A percentile compares a stretch with the other conserved stretches of the same genome.
These are phyloP conservation scores for Globisporangium radiosum DNA, from an alignment of 352 stramenopile species.

Conservation along the genomic window DNA sequence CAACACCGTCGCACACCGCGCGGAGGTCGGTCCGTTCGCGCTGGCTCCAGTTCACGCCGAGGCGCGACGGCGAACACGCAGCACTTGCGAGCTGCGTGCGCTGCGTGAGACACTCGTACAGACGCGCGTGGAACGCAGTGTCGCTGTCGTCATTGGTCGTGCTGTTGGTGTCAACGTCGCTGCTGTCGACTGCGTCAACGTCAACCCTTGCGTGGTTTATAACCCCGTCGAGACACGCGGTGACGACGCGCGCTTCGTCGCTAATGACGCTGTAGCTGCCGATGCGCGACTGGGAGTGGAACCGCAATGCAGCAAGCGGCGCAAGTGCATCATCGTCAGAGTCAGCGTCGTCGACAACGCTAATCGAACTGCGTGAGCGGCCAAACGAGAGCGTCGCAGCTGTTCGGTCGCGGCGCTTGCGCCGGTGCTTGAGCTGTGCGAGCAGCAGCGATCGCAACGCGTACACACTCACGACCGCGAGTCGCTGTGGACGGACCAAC, in stretches of 20 bases:
- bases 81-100: constrained; percentile 36
- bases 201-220: constrained; percentile 8
- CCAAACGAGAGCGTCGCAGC: no score
- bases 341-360: constrained; percentile 1
- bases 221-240: constrained; percentile 28
- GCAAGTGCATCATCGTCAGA: constrained; percentile 17
- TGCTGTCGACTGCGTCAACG: not conserved
- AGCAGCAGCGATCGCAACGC: constrained; percentile 41
- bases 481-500: constrained; percentile 7
- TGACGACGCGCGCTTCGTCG: constrained; percentile 38
- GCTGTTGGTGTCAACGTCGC: not conserved
- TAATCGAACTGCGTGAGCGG: not conserved
- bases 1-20: constrained; percentile 58
- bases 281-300: constrained; percentile 65
- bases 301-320: constrained; percentile 30
- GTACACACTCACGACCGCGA: constrained; percentile 65
- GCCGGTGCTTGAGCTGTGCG: constrained; percentile 12
- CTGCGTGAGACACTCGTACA: constrained; percentile 56
- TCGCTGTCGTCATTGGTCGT: constrained; percentile 7
- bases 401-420: not conserved
- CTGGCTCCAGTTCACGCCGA: constrained; percentile 64
- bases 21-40: constrained; percentile 47
- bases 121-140: constrained; percentile 35
- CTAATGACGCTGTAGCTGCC: constrained; percentile 70
- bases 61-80: constrained; percentile 35